A percentile compares a stretch with the other conserved stretches of the same genome.
Evolutionary conservation across 1,284 basidiomycete genomes (phyloP).

Genomic region (Cystobasidium slooffiae): DNA sequence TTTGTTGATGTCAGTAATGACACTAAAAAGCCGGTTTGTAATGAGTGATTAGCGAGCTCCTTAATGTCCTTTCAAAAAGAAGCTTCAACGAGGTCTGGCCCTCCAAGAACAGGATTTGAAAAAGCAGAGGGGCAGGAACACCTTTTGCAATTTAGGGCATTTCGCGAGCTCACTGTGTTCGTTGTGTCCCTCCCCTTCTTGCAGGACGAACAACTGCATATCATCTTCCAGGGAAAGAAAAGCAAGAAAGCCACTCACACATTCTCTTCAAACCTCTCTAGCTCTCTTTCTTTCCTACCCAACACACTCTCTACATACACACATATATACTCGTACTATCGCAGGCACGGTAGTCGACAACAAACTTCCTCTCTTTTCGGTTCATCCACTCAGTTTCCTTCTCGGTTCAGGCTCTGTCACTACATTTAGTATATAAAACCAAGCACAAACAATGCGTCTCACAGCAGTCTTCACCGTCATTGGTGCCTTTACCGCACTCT

Average conservation of each 20-base stretch:
- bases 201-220: too few species aligned
- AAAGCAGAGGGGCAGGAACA: too few species aligned
- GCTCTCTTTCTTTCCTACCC: not conserved
- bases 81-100: too few species aligned
- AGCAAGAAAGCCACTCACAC: constrained; percentile 1
- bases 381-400: constrained; percentile 6
- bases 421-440: not conserved
- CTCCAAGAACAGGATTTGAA: too few species aligned
- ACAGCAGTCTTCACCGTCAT: constrained; percentile 27
- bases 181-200: too few species aligned
- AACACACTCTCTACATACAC: constrained; percentile 22
- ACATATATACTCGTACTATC: constrained; percentile 7
- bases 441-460: constrained; percentile 16
- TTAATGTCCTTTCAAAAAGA: too few species aligned
- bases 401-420: constrained; percentile 15
- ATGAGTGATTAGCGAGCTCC: too few species aligned
- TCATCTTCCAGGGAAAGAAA: too few species aligned
- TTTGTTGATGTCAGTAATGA: too few species aligned
- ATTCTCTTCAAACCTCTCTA: not conserved
- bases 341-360: constrained; percentile 15
- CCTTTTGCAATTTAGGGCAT: too few species aligned
- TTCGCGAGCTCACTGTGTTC: too few species aligned
- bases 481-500: constrained; percentile 16
- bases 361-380: not conserved
- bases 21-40: too few species aligned